Evolutionary conservation across 352 stramenopile genomes (phyloP).

Genomic region (Globisporangium okanoganense): DNA sequence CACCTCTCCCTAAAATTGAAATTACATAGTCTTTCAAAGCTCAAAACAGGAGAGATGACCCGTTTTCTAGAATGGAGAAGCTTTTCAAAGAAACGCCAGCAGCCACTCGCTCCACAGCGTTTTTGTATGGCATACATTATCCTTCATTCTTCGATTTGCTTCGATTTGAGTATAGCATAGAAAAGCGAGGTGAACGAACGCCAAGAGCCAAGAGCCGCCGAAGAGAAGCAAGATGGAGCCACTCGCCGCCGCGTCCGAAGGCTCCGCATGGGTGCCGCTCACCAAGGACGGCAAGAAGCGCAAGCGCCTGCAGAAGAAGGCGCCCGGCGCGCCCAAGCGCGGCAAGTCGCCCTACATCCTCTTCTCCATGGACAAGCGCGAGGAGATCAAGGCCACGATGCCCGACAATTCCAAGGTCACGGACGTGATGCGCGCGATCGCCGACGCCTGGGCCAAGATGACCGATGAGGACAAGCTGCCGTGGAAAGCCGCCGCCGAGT

Average conservation of each 20-base stretch:
- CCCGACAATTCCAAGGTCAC: slow-evolving; percentile 86
- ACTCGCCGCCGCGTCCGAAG: slow-evolving; percentile 51
- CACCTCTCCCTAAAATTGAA: neutral
- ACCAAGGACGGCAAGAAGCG: slow-evolving; percentile 84
- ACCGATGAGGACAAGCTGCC: slow-evolving; percentile 87
- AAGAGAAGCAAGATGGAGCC: slow-evolving; percentile 54
- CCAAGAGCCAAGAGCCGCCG: no score
- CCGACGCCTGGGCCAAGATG: slow-evolving; percentile 88
- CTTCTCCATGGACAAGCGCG: slow-evolving; percentile 91
- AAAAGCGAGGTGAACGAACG: slow-evolving; percentile 56
- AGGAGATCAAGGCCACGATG: slow-evolving; percentile 87
- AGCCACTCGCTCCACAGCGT: slow-evolving; percentile 11
- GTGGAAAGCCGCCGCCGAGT: slow-evolving; percentile 91
- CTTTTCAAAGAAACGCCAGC: neutral
- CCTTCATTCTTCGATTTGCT: slow-evolving; percentile 75
- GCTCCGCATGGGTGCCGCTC: slow-evolving; percentile 57
- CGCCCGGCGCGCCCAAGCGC: slow-evolving; percentile 83
- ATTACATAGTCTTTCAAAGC: no score
- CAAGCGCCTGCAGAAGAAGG: slow-evolving; percentile 89
- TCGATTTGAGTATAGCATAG: slow-evolving; percentile 77
- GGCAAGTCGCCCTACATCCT: slow-evolving; percentile 91
- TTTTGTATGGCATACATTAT: slow-evolving; percentile 84
- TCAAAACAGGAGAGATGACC: neutral
- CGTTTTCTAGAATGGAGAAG: neutral
- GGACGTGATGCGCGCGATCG: slow-evolving; percentile 91